phyloP scores from a whole-genome alignment of 164 flowering plant species.

The Nymphaea colorata region DNA sequence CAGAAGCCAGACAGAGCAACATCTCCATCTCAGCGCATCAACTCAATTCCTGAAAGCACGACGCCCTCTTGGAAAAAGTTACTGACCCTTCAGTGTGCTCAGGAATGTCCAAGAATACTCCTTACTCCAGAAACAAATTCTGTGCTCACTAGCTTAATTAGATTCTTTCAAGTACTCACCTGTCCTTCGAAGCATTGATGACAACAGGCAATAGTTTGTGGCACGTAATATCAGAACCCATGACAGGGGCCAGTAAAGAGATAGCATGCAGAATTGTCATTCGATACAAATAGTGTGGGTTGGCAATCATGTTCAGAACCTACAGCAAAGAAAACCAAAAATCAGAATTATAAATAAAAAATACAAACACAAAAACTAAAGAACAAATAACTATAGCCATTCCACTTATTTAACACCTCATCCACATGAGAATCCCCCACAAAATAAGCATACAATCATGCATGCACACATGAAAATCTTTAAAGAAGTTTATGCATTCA shows the following conservation, averaged over 20 bases:
- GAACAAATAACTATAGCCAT: not conserved
- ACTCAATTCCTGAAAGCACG: not conserved
- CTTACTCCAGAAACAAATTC: no score
- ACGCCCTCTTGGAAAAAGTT: no score
- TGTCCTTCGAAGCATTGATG: constrained; percentile 66
- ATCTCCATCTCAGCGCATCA: not conserved
- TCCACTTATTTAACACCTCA: no score
- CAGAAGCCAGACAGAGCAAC: not conserved
- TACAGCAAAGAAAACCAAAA: constrained; percentile 11
- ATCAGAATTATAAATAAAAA: no score
- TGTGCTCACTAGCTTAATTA: not conserved
- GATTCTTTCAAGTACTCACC: constrained; percentile 21
- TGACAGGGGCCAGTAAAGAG: constrained; percentile 83
- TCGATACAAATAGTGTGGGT: constrained; percentile 74
- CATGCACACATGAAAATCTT: no score
- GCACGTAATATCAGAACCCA: constrained; percentile 89
- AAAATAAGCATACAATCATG: no score
- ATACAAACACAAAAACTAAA: not conserved
- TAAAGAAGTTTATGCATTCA: no score
- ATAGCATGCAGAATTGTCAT: constrained; percentile 83
- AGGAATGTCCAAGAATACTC: no score
- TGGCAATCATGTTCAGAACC: constrained; percentile 82
- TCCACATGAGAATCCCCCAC: no score
- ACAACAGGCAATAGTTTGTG: constrained; percentile 77
- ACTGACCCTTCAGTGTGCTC: no score